Evolutionary conservation across 345 rosid species (phyloP).

Genomic region (Luvunga scandens): DNA sequence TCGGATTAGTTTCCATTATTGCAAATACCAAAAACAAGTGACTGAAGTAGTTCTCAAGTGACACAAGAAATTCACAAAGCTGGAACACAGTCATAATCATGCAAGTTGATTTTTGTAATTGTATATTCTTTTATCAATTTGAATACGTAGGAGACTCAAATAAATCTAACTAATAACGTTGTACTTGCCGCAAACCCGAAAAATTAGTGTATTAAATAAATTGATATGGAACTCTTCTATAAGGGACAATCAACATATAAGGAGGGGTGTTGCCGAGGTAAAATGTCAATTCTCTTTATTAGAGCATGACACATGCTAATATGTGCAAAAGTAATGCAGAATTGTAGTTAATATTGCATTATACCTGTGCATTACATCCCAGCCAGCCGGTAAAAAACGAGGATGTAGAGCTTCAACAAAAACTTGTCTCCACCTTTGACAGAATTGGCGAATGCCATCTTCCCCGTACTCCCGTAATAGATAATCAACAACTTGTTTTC

Average conservation of each 20-base stretch:
- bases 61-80: neutral
- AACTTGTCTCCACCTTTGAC: constrained; percentile 93
- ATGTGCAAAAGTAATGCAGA: neutral
- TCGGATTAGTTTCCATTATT: neutral
- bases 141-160: neutral
- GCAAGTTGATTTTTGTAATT: neutral
- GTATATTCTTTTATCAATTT: neutral
- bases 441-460: constrained; percentile 67
- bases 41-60: neutral
- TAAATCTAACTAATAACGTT: neutral
- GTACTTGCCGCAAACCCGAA: neutral
- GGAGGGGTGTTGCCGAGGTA: neutral
- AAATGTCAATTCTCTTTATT: neutral
- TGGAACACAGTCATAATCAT: neutral
- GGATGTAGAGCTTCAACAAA: constrained; percentile 81
- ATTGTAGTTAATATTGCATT: neutral
- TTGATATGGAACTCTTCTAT: neutral
- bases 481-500: constrained; percentile 78
- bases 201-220: neutral
- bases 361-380: constrained; percentile 89
- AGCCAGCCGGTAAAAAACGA: constrained; percentile 81
- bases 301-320: neutral
- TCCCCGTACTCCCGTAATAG: constrained; percentile 64
- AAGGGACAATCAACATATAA: neutral
- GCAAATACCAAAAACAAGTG: neutral